Evolutionary conservation across 257 asterid genomes (phyloP).

Genomic region (Solanum dulcamara): DNA sequence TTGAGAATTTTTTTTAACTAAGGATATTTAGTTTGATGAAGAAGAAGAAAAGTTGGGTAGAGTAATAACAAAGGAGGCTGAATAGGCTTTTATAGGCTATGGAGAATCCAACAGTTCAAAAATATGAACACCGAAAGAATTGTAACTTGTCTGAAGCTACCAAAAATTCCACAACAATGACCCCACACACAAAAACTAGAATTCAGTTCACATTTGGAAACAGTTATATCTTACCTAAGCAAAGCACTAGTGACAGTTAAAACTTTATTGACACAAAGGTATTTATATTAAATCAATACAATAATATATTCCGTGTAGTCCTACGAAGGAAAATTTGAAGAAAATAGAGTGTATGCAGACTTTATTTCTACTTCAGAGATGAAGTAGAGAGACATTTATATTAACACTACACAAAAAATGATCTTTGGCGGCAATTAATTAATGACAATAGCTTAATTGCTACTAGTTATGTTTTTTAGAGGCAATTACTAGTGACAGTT

Average conservation of each 20-base stretch:
- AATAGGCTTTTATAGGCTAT: constrained; percentile 20
- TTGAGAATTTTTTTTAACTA: neutral
- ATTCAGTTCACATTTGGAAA: constrained; percentile 25
- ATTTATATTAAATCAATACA: neutral
- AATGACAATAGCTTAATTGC: too few relatives aligned
- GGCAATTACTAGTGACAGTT: too few relatives aligned
- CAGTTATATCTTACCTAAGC: constrained; percentile 12
- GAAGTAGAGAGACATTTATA: neutral
- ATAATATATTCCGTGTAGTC: neutral
- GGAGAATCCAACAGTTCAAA: constrained; percentile 6
- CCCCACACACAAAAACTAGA: constrained; percentile 14
- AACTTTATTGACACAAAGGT: neutral
- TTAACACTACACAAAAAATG: too few relatives aligned
- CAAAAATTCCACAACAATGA: constrained; percentile 25
- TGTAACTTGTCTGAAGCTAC: constrained; percentile 27
- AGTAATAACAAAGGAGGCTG: constrained; percentile 10
- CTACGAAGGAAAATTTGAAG: fast-evolving
- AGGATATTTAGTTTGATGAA: neutral
- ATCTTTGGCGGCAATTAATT: too few relatives aligned
- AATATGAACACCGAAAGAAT: constrained; percentile 27
- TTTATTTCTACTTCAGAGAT: too few relatives aligned
- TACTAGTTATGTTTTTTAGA: too few relatives aligned
- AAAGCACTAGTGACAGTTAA: constrained; percentile 10
- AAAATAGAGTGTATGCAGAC: neutral
- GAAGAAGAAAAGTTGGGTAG: constrained; percentile 16